Percentiles rank a stretch among this genome's conserved stretches.
Evolutionary conservation across 805 yeast species (phyloP).

Genomic region (Candida golubevii): DNA sequence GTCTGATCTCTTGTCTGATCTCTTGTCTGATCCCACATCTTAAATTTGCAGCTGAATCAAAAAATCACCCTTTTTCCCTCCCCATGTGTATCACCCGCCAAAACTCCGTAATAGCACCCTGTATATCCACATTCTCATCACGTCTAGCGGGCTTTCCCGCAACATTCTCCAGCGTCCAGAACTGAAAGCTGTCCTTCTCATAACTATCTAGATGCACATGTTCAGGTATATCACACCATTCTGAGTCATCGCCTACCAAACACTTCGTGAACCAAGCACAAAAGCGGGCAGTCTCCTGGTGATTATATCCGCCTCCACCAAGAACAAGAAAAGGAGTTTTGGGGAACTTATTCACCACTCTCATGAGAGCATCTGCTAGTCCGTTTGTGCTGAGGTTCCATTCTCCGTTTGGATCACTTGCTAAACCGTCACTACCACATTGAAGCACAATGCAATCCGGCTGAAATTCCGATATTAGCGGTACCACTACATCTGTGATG

Average conservation of each 20-base stretch:
- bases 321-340: slow-evolving; percentile 42
- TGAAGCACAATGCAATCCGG: slow-evolving; percentile 61
- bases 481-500: slow-evolving; percentile 38
- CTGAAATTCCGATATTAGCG: slow-evolving; percentile 30
- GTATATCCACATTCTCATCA: slow-evolving; percentile 26
- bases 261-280: slow-evolving; percentile 46
- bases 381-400: slow-evolving; percentile 67
- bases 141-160: slow-evolving; percentile 21
- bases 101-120: neutral
- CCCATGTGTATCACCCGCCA: neutral
- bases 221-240: slow-evolving; percentile 51
- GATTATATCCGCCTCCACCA: slow-evolving; percentile 80
- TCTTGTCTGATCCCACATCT: too few species aligned
- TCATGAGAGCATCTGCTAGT: slow-evolving; percentile 31
- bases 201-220: slow-evolving; percentile 42
- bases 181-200: slow-evolving; percentile 41
- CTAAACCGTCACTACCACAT: slow-evolving; percentile 72
- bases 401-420: slow-evolving; percentile 57
- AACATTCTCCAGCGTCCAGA: slow-evolving; percentile 41
- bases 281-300: slow-evolving; percentile 55
- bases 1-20: too few species aligned
- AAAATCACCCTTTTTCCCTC: too few species aligned
- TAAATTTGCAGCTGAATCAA: too few species aligned
- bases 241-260: slow-evolving; percentile 16
- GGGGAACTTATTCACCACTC: neutral